Base-by-base conservation (phyloP, 2,329 filamentous ascomycete species). In the Malbranchea zuffiana region DNA sequence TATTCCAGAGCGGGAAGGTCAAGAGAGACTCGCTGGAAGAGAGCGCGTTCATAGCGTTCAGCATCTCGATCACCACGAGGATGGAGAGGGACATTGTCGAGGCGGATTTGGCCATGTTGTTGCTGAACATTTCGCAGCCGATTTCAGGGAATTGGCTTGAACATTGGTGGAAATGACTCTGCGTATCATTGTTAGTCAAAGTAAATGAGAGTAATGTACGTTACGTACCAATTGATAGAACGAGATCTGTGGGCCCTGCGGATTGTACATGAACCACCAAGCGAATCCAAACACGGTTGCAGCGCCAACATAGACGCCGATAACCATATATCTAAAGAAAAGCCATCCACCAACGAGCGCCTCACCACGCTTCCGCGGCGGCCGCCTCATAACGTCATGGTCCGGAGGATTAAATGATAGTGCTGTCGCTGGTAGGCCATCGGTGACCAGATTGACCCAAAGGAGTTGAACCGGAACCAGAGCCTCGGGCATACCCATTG, bases 211-310 rank as follows among this genome's bases (percentile, higher is more conserved):
- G n/a, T n/a, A n/a, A 20, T 10, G 10, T 25, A 32, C 4, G 3
- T 12, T 11, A 60, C 67, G 60, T 61, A 73, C 69, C 48, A 98
- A 69, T 57, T 98, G 84, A 60, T 74, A 81, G 67, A 96, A 94
- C 45, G 70, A 78, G 62, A 98, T 93, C 60, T 93, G 83, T 16
- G 90, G 90, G 1, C 90, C 90, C 48, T 79, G 76, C 6, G 78
- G 65, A 66, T 96, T 88, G 69, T 82, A 94, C 81, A 98, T 87
- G 70, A 96, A 98, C 84, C 86, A 98, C 90, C 90, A 98, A n/a
- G 85, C 88, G 56, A 98, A 98, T 30, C 92, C 90, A 54, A 81
- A 86, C 13, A 98, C 92, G 3, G 90, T 98, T 37, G 90, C 90
- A 26, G 85, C 70, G 56, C 90, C 90, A 41, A 98, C 90, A 47